Evolutionary conservation across 441 rosid species (phyloP).

Genomic region (Rhodomyrtus psidioides): DNA sequence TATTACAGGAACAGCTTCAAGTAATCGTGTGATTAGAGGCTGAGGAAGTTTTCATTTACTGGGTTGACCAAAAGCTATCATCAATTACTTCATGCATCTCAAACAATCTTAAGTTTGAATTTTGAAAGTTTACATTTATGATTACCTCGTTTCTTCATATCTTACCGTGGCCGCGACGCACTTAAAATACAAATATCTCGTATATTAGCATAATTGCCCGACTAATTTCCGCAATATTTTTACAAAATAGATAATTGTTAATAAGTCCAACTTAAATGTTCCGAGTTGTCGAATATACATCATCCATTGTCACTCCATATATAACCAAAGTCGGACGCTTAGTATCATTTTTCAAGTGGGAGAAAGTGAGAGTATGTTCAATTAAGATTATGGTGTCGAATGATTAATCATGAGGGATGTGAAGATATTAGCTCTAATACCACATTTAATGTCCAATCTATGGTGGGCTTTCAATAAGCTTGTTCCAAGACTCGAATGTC

Average conservation of each 20-base stretch:
- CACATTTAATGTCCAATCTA: background rate
- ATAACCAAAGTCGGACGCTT: background rate
- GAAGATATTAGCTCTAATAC: background rate
- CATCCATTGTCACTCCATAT: background rate
- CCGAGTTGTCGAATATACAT: background rate
- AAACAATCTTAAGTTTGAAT: background rate
- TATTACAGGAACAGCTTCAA: background rate
- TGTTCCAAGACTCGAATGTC: background rate
- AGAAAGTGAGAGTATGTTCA: background rate
- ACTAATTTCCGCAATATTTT: background rate
- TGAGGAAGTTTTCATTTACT: background rate
- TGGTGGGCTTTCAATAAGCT: background rate
- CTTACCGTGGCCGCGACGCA: too few species aligned
- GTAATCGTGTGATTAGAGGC: background rate
- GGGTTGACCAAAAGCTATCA: too few species aligned
- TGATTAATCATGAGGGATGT: background rate
- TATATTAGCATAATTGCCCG: background rate
- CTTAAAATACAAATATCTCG: background rate
- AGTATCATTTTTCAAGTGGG: too few species aligned
- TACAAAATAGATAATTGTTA: background rate
- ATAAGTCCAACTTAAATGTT: background rate
- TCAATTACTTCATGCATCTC: background rate
- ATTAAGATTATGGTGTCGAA: background rate
- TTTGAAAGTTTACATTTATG: background rate
- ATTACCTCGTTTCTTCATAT: background rate